Base-by-base conservation (phyloP, 163 green algal genomes). In the Trebouxia gelatinosa region DNA sequence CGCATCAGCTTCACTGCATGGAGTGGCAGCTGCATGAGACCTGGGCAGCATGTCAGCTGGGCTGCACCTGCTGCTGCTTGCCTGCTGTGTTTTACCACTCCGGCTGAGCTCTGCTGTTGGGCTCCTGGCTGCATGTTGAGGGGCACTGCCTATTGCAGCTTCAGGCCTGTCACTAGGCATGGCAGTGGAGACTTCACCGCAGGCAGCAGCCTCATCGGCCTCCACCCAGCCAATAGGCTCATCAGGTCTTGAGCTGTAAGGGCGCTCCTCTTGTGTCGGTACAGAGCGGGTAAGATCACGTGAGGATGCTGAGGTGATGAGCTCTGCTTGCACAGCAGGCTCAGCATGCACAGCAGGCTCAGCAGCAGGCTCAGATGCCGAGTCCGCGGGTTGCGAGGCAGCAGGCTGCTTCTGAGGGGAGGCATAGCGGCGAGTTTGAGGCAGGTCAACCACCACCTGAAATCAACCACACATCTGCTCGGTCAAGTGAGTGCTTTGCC, bases 371-470 rank as follows among this genome's bases (percentile, higher is more conserved):
- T 5, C 23, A 5, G 21, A 37, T 26, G 64, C 5, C 19, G 37
- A 23, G 21, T 29, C 2, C 35, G 64, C 6, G 19, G 64, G 21
- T 21, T n/a, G 35, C n/a, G 29, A 16, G 11, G 29, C 28, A 40
- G 64, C 43, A 54, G 43, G 57, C 57, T 32, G 46, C 17, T 43
- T 61, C 39, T 76, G 68, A n/a, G 29, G 43, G 11, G 13, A 62
- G 5, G 21, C 46, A 28, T 59, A 34, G 40, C 68, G 43, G 32
- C 40, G 68, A 19, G 5, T 46, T n/a, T 86, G 28, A 26, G 70
- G 78, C 1, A 79, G 64, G 39, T 86, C 77, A 17, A 83, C 70
- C 19, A 83, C 54, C 62, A 83, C 81, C 80, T 86, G 79, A 43
- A 80, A 32, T 28, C 58, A 38, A 28, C 2, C 26, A 1, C 16